Evolutionary conservation across 202 grass and related monocot genomes (phyloP).

Genomic region (Thinopyrum obtusiflorum): DNA sequence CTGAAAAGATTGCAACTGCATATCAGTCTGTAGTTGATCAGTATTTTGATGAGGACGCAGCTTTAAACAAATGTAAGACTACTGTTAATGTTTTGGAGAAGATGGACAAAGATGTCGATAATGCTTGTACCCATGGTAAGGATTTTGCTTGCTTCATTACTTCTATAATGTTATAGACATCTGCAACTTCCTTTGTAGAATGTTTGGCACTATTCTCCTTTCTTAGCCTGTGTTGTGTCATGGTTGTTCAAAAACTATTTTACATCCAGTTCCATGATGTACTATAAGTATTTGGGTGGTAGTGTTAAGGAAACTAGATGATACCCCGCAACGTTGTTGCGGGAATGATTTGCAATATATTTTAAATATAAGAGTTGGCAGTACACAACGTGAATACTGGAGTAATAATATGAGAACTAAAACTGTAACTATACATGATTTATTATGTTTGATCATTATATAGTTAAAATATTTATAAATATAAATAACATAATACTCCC

Average conservation of each 20-base stretch:
- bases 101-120: constrained; percentile 63
- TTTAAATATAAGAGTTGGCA: too few relatives aligned
- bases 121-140: constrained; percentile 67
- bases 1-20: constrained; percentile 79
- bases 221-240: not conserved
- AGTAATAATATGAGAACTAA: too few relatives aligned
- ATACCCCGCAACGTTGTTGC: too few relatives aligned
- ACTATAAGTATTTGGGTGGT: not conserved
- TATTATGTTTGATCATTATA: too few relatives aligned
- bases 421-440: too few relatives aligned
- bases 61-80: constrained; percentile 72
- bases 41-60: constrained; percentile 68
- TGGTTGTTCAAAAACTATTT: constrained; percentile 4
- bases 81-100: constrained; percentile 61
- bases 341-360: too few relatives aligned
- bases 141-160: constrained; percentile 28
- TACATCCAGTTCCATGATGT: not conserved
- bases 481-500: too few relatives aligned
- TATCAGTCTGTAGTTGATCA: constrained; percentile 74
- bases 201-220: not conserved
- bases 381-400: too few relatives aligned
- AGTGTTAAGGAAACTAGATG: not conserved
- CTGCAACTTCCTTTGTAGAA: not conserved
- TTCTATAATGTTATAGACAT: not conserved
- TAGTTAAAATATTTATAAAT: too few relatives aligned